phyloP scores from a whole-genome alignment of 2,329 filamentous ascomycete species.

The Thelonectria discophora region DNA sequence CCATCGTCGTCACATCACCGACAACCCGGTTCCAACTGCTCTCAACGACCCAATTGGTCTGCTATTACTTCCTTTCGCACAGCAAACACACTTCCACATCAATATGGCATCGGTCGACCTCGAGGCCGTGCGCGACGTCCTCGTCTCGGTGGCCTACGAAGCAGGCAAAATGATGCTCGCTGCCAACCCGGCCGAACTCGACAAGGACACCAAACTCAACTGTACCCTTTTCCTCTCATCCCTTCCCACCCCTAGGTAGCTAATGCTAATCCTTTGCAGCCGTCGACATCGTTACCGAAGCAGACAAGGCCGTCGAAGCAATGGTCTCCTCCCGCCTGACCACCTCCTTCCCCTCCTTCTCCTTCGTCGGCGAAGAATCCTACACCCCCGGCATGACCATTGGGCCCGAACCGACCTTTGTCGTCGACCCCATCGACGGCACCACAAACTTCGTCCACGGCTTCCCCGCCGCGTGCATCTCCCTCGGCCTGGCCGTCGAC shows the following conservation, averaged over 20 bases:
- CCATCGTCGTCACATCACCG: constrained; percentile 10
- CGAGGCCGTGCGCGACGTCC: constrained; percentile 68
- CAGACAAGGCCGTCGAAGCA: constrained; percentile 71
- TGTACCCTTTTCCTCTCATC: constrained; percentile 54
- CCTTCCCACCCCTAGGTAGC: neutral
- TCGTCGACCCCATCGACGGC: constrained; percentile 83
- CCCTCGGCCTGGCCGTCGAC: constrained; percentile 74
- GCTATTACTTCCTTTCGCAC: too few species aligned
- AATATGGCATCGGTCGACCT: constrained; percentile 67
- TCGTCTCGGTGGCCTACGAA: constrained; percentile 67
- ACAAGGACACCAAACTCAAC: constrained; percentile 70
- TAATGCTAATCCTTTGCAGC: constrained; percentile 51
- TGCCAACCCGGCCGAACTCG: constrained; percentile 67
- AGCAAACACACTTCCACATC: too few species aligned
- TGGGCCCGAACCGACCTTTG: constrained; percentile 75
- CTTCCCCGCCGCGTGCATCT: constrained; percentile 79
- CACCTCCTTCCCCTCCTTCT: constrained; percentile 62
- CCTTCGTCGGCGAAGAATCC: constrained; percentile 81
- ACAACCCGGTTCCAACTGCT: too few species aligned
- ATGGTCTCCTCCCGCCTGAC: constrained; percentile 65
- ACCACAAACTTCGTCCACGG: constrained; percentile 84
- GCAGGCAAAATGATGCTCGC: constrained; percentile 71
- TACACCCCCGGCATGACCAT: constrained; percentile 72
- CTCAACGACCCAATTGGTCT: neutral
- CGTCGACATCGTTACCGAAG: constrained; percentile 74